Conservation (phyloP, 306 rosid species). For the Alnus glutinosa region DNA sequence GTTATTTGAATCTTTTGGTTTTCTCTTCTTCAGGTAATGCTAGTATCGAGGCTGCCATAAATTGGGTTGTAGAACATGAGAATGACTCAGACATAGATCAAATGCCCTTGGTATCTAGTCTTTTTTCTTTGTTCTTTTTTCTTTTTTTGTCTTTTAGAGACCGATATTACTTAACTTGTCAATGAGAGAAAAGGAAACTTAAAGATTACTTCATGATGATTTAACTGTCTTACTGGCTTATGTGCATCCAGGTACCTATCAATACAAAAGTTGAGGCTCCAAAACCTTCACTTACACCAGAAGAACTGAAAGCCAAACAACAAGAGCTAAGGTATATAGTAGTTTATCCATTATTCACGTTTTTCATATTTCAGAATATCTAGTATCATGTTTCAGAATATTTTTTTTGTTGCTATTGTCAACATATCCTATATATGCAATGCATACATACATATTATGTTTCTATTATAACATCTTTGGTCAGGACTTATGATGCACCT, state of each 20-base stretch:
- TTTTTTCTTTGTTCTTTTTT: background rate
- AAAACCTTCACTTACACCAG: constrained; percentile 89
- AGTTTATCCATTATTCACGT: background rate
- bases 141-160: background rate
- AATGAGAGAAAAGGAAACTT: background rate
- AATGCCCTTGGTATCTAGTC: constrained; percentile 75
- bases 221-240: constrained; percentile 15
- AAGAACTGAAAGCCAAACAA: constrained; percentile 76
- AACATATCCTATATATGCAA: background rate
- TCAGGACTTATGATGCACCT: constrained; percentile 18
- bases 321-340: constrained; percentile 81
- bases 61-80: constrained; percentile 93
- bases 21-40: constrained; percentile 61
- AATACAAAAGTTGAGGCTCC: constrained; percentile 68
- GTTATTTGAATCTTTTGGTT: constrained; percentile 27
- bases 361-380: background rate
- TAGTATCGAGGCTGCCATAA: constrained; percentile 86
- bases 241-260: constrained; percentile 61
- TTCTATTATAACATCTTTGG: background rate
- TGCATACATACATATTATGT: background rate
- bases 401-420: background rate
- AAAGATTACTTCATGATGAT: constrained; percentile 1
- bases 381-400: background rate
- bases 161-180: background rate
- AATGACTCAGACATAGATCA: constrained; percentile 75